Conservation (phyloP, 2,329 filamentous ascomycete genomes). For the Chrysosporium keratinophilum region DNA sequence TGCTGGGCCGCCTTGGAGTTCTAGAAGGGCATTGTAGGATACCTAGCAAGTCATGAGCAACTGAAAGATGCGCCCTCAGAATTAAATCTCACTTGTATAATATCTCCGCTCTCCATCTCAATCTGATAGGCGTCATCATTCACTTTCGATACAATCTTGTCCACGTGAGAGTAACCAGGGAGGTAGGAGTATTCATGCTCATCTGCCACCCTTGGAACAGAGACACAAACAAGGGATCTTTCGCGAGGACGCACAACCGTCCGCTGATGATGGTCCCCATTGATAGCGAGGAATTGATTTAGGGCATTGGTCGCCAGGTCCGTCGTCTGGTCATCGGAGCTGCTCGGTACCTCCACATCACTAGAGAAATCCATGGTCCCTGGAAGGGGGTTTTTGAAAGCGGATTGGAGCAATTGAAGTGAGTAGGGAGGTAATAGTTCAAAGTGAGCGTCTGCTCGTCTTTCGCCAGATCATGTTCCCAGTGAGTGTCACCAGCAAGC, state of each 20-base stretch:
- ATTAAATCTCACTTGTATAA: constrained; percentile 10
- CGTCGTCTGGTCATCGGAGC: neutral
- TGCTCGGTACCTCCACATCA: neutral
- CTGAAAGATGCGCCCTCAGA: neutral
- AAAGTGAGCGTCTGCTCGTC: too few species aligned
- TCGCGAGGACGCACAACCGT: neutral
- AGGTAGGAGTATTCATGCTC: constrained; percentile 16
- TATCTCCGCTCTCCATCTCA: constrained; percentile 14
- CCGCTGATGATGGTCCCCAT: constrained; percentile 4
- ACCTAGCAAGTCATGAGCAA: constrained; percentile 8
- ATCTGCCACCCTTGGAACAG: constrained; percentile 17
- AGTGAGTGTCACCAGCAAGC: neutral
- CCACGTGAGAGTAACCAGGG: constrained; percentile 15
- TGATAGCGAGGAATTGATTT: constrained; percentile 14
- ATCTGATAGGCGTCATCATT: constrained; percentile 10
- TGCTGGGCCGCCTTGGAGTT: constrained; percentile 4
- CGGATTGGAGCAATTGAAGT: neutral
- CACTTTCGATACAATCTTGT: constrained; percentile 11
- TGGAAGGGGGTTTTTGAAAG: neutral
- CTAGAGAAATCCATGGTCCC: constrained; percentile 13
- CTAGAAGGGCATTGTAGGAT: constrained; percentile 3
- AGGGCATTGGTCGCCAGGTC: constrained; percentile 12
- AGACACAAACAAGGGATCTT: neutral
- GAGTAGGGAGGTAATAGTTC: too few species aligned
- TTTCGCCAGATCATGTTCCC: too few species aligned